Base-by-base conservation (phyloP, 345 rosid species). In the Aurinia saxatilis region DNA sequence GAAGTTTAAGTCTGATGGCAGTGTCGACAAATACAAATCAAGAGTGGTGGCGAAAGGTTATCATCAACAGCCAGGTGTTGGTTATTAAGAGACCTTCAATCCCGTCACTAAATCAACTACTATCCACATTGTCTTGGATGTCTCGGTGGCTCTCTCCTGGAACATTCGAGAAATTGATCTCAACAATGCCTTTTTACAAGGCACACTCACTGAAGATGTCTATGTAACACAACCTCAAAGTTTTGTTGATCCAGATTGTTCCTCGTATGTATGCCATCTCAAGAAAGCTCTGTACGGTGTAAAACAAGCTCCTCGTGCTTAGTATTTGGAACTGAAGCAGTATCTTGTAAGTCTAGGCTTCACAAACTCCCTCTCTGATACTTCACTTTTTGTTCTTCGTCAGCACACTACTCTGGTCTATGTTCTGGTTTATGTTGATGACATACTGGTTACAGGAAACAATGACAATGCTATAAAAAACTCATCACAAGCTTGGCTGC, bases 351-450 rank as follows among this genome's bases (percentile, higher is more conserved):
- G 25, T 21, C 1, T 3, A 2, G 73, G 2, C 37, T 68, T 8
- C 2, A 0, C 4, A 0, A 40, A 60, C 10, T n/a, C 36, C 0
- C 0, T n/a, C 0, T 8, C 47, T 5, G 50, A 62, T 15, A 13
- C 40, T 0, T 53, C 14, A 0, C 1, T 55, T 0, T 70, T 61
- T 11, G 14, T 46, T 3, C 2, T 38, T 21, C 4, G 25, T 2
- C 9, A 5, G 15, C 11, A 27, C 5, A 13, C 2, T 0, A 0
- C 2, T 8, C 1, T 12, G 0, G 2, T 47, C 1, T 57, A 42
- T 6, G 7, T 66, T 0, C 25, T 66, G 0, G 30, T 71, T 3
- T 71, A 71, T 39, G 58, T 70, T 1, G 52, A 63, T 45, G 75
- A 63, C 5, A 5, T 38, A 0, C 1, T 63, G 0, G 5, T 55